A percentile compares a stretch with the other conserved stretches of the same genome.
phyloP scores from a whole-genome alignment of 495 filamentous ascomycete species.

The Lasiosphaeris hirsuta region DNA sequence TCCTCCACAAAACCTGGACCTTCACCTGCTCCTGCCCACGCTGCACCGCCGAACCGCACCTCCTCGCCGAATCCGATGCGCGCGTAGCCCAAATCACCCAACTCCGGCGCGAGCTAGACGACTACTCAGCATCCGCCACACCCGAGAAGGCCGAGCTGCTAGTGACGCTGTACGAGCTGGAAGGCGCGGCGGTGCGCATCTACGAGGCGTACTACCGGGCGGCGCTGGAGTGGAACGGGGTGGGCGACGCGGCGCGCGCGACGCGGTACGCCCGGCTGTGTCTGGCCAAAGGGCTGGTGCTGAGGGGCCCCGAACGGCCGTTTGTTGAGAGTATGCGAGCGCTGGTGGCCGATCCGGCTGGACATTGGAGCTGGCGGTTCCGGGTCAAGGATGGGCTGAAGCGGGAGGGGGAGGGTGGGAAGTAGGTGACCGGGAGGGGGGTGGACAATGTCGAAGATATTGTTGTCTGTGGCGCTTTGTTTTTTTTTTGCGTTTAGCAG shows the following conservation, averaged over 20 bases:
- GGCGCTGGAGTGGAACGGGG: constrained; percentile 34
- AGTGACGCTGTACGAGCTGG: constrained; percentile 32
- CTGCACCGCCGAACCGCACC: constrained; percentile 28
- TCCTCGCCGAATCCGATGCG: constrained; percentile 29
- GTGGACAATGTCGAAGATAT: not conserved
- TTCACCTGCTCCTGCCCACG: constrained; percentile 35
- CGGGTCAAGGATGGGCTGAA: constrained; percentile 7
- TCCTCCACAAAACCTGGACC: constrained; percentile 29
- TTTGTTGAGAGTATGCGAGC: constrained; percentile 32
- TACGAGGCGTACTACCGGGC: constrained; percentile 38
- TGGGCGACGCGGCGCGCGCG: constrained; percentile 28
- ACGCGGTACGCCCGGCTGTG: constrained; percentile 26
- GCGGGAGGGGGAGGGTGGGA: not conserved
- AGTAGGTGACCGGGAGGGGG: not conserved
- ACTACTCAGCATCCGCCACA: constrained; percentile 27
- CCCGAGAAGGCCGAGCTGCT: constrained; percentile 31
- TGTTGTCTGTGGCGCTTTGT: not conserved
- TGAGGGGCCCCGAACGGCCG: constrained; percentile 29
- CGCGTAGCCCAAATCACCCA: constrained; percentile 24
- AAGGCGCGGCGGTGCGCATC: constrained; percentile 29
- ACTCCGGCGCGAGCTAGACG: constrained; percentile 30
- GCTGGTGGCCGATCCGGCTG: constrained; percentile 22
- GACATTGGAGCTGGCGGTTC: constrained; percentile 34
- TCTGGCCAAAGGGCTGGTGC: constrained; percentile 22
- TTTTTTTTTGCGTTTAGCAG: no score